A percentile compares a stretch with the other conserved stretches of the same genome.
Evolutionary conservation across 176 grass and related monocot genomes (phyloP).

Genomic region (Ensete glaucum): DNA sequence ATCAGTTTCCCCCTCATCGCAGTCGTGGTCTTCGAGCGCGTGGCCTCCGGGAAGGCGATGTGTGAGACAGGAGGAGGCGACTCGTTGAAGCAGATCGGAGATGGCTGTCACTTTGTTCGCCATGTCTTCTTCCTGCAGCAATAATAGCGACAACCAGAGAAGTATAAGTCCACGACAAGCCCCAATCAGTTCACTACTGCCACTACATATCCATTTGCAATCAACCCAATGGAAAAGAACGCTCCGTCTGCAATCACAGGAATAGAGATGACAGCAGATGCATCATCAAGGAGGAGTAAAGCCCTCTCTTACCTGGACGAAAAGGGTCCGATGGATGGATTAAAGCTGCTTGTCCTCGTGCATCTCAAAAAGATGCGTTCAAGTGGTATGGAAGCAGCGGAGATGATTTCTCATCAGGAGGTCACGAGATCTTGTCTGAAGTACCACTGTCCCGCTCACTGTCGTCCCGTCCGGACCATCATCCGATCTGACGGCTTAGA

Average conservation of each 20-base stretch:
- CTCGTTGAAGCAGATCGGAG: conserved; percentile 85
- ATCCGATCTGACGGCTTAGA: no score
- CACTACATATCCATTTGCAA: not conserved
- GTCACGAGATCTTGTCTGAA: not conserved
- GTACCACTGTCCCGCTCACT: no score
- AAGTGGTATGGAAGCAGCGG: not conserved
- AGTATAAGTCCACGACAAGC: not conserved
- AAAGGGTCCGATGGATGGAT: not conserved
- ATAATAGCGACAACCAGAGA: not conserved
- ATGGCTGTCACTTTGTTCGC: conserved; percentile 50
- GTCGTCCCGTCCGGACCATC: no score
- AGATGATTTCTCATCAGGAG: not conserved
- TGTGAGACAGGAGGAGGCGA: conserved; percentile 79
- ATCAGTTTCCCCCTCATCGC: conserved; percentile 30
- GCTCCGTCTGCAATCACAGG: not conserved
- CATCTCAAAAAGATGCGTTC: not conserved
- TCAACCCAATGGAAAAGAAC: not conserved
- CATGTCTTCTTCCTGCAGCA: conserved; percentile 16
- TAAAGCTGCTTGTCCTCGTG: not conserved
- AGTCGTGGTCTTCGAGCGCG: conserved; percentile 26
- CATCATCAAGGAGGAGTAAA: not conserved
- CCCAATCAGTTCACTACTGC: not conserved
- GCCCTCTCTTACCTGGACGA: not conserved
- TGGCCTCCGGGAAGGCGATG: conserved; percentile 52
- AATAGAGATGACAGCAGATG: not conserved